Evolutionary conservation across 73 alveolate species (phyloP).

Genomic region (Blepharisma japonicum): DNA sequence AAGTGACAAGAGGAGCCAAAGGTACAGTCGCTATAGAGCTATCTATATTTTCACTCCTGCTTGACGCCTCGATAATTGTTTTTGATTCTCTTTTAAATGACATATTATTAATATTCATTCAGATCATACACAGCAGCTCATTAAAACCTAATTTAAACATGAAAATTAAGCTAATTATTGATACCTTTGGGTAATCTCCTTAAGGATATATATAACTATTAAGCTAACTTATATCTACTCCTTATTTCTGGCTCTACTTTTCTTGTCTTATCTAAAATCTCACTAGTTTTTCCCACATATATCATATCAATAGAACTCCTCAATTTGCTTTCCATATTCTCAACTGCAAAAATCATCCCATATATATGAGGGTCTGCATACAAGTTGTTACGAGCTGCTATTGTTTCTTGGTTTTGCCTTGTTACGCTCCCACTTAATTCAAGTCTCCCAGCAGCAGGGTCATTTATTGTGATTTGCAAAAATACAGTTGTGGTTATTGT

Average conservation of each 20-base stretch:
- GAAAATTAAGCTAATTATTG: too few relatives aligned
- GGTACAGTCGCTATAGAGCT: neutral
- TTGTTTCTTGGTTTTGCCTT: constrained; percentile 9
- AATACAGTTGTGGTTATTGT: constrained; percentile 63
- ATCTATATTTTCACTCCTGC: too few relatives aligned
- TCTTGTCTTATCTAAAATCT: constrained; percentile 34
- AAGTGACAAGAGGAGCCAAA: constrained; percentile 26
- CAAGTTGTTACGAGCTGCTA: neutral
- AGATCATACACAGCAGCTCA: too few relatives aligned
- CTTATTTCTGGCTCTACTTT: neutral
- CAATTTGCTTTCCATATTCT: constrained; percentile 36
- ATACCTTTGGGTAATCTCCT: too few relatives aligned
- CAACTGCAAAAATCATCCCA: constrained; percentile 17
- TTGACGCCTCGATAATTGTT: too few relatives aligned
- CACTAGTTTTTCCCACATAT: constrained; percentile 33
- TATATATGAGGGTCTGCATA: constrained; percentile 25
- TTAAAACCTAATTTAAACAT: too few relatives aligned
- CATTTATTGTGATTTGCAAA: constrained; percentile 36
- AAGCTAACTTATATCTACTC: neutral
- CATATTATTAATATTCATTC: too few relatives aligned
- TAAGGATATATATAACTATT: too few relatives aligned
- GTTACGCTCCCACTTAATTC: constrained; percentile 24
- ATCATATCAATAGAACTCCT: constrained; percentile 36
- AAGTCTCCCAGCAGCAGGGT: constrained; percentile 17
- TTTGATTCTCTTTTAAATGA: too few relatives aligned